Evolutionary conservation across 2,329 filamentous ascomycete genomes (phyloP).

Genomic region (Calonectria honghensis): DNA sequence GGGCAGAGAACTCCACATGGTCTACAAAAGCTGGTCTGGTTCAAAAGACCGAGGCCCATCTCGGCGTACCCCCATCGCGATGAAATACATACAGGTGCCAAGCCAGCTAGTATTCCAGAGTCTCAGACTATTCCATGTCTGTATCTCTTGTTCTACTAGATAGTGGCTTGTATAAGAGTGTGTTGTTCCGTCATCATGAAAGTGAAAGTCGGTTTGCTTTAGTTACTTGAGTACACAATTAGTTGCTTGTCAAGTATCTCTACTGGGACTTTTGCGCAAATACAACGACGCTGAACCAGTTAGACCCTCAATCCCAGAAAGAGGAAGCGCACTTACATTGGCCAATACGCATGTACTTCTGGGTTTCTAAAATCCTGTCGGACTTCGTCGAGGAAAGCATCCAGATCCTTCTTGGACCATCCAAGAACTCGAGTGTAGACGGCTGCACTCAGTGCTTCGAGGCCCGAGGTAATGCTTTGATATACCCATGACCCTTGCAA

Average conservation of each 20-base stretch:
- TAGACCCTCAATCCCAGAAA: neutral
- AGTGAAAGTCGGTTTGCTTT: no score
- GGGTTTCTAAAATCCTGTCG: slow-evolving; percentile 53
- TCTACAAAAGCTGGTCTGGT: no score
- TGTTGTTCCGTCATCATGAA: no score
- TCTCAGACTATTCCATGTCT: no score
- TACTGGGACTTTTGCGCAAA: slow-evolving; percentile 39
- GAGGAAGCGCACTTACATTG: slow-evolving; percentile 47
- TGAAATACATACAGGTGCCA: no score
- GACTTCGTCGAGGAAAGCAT: slow-evolving; percentile 52
- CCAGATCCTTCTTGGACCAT: slow-evolving; percentile 53
- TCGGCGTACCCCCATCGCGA: no score
- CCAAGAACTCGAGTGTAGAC: slow-evolving; percentile 54
- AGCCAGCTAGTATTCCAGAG: no score
- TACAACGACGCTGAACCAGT: slow-evolving; percentile 38
- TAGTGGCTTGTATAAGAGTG: no score
- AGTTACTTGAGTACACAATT: no score
- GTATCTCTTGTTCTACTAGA: no score
- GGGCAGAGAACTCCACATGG: no score
- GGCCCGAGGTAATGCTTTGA: slow-evolving; percentile 46
- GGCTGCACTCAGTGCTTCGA: slow-evolving; percentile 56
- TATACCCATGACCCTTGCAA: slow-evolving; percentile 55
- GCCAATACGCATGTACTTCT: slow-evolving; percentile 54
- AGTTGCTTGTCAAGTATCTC: neutral
- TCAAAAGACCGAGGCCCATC: no score